Evolutionary conservation across 2,329 filamentous ascomycete species (phyloP), one percentile per base, ranked within the genome.

Genomic region (Claviceps purpurea): DNA sequence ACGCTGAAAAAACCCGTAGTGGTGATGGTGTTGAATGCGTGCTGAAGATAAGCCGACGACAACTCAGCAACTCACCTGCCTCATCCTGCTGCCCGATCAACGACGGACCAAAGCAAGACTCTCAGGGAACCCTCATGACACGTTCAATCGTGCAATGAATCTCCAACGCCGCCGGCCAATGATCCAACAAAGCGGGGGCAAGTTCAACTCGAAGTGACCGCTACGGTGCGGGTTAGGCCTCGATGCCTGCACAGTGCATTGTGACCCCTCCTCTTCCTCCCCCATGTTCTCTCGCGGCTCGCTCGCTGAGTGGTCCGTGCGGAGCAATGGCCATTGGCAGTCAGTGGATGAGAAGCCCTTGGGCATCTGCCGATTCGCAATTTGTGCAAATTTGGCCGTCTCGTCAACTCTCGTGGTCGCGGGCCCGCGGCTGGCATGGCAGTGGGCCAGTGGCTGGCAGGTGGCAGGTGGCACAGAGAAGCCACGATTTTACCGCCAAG

Each of bases 201-300:
- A 11, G 18, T 49, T 34, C 30, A 34, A 34, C 53, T 47, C 37
- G 24, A 54, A 46, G 40, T 44, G 46, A 47, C 24, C 24, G 34
- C 37, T 39, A 39, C 5, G 38, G 51, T 46, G 51, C 24, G 18
- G 47, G 54, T 57, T 57, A 53, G 54, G 56, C 54, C 37, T 57
- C 52, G 52, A 57, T 43, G 55, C 51, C 39, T 47, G 18, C n/a
- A n/a, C n/a, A n/a, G n/a, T n/a, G n/a, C 16, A 34, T 24, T 22
- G 16, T 20, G 13, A 37, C 24, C 38, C 24, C 20, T 11, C 10
- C 38, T 16, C 37, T 14, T 26, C 7, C 14, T 14, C 13, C 16
- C 42, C 3, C n/a, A 13, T 24, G 20, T 13, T 16, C 8, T 34
- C 30, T 26, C 26, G n/a, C 26, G n/a, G 2, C 13, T 18, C 22